Evolutionary conservation across 768 basidiomycete genomes (phyloP), one percentile per base, ranked within the genome.

Genomic region (Auricularia sp.): DNA sequence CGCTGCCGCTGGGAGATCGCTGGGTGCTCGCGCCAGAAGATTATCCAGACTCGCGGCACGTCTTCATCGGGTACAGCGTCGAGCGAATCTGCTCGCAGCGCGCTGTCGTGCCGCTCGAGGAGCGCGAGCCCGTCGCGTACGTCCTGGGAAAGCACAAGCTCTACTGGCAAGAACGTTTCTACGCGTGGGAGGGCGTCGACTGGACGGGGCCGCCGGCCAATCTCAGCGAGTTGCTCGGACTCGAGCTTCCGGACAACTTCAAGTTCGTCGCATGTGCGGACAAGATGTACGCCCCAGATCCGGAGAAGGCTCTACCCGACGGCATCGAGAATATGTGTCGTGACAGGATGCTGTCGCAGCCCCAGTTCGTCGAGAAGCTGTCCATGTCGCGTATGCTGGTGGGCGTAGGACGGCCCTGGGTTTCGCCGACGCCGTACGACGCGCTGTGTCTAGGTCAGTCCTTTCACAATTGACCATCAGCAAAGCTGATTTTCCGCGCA

Each of bases 41-140:
- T 23, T 67, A 65, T 43, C 39, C 39, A 0, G 3, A 29, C 3
- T 14, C 21, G 10, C 44, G 60, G n/a, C 64, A 62, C 62, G 23
- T 39, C 11, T 64, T 64, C 64, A 35, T 64, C 51, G 66, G 66
- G 6, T 67, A 67, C 53, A 64, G 64, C 53, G 29, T 67, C 35
- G 61, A 67, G 43, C 42, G 36, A 33, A 58, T 64, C 6, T 67
- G 66, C 63, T n/a, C 39, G 8, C 54, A 62, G 36, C 39, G 21
- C 10, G 59, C 64, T 1, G 63, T 36, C 44, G 47, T 64, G 10
- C 35, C 63, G 4, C 23, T 7, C 12, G 34, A 33, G 4, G 29
- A 64, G 51, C 60, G 66, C 44, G 43, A 64, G 21, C 66, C 61
- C 56, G 10, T 29, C 61, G 66, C 64, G 18, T 64, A 62, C 54